Conservation (phyloP, 1,284 basidiomycete genomes). For the Vanrija sp. region DNA sequence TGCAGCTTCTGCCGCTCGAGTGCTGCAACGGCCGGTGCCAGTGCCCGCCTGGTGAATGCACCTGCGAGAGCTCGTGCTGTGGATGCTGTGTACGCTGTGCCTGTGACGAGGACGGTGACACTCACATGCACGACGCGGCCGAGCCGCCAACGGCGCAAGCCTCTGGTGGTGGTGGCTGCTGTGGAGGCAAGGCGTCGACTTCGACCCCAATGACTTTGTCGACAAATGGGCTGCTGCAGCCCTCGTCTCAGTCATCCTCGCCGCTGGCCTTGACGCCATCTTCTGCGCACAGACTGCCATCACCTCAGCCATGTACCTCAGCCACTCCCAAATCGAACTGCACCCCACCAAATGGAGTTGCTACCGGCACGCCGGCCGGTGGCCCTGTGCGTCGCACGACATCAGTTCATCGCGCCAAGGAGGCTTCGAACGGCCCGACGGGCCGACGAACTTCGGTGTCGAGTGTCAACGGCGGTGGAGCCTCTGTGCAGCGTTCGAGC, state of each 20-base stretch:
- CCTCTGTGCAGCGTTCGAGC: conserved; percentile 18
- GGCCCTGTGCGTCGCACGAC: conserved; percentile 9
- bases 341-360: conserved; percentile 8
- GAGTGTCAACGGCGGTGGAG: neutral
- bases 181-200: neutral
- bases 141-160: conserved; percentile 1
- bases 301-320: conserved; percentile 2
- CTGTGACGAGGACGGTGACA: conserved; percentile 39
- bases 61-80: conserved; percentile 48
- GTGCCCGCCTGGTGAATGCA: conserved; percentile 45
- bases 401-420: conserved; percentile 19
- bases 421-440: conserved; percentile 7
- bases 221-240: neutral
- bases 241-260: neutral
- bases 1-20: conserved; percentile 45
- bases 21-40: conserved; percentile 50
- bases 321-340: neutral
- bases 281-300: neutral
- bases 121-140: conserved; percentile 13
- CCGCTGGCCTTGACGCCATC: neutral
- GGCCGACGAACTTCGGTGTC: conserved; percentile 30
- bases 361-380: neutral
- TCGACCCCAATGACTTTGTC: neutral
- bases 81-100: conserved; percentile 47
- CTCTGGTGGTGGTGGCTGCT: conserved; percentile 4